Percentiles rank a stretch among this genome's conserved stretches.
Conservation (phyloP, 805 yeast genomes). For the Cyberlindnera mrakii region DNA sequence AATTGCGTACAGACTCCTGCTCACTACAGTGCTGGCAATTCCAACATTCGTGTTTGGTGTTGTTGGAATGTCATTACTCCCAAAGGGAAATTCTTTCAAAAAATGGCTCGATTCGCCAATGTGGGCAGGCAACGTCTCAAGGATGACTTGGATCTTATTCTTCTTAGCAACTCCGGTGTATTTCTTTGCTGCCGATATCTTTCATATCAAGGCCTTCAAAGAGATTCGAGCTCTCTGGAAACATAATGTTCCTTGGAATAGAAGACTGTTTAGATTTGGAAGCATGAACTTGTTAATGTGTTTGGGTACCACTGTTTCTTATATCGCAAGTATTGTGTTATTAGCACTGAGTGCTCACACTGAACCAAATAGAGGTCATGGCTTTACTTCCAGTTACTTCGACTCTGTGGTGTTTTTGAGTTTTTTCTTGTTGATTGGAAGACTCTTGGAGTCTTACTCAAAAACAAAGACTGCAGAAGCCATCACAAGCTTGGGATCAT, state of each 20-base stretch:
- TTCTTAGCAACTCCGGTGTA: constrained; percentile 66
- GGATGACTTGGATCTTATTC: constrained; percentile 62
- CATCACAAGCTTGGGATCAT: constrained; percentile 42
- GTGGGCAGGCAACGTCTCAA: constrained; percentile 55
- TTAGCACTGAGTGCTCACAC: constrained; percentile 38
- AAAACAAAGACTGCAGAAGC: constrained; percentile 65
- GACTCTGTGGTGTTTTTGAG: constrained; percentile 76
- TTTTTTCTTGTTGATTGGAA: constrained; percentile 65
- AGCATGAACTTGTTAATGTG: constrained; percentile 73
- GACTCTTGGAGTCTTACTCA: constrained; percentile 60
- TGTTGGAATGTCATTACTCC: constrained; percentile 60
- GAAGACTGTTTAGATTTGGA: constrained; percentile 62
- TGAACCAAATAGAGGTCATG: constrained; percentile 22
- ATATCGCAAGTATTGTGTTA: constrained; percentile 58
- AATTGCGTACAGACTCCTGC: constrained; percentile 39
- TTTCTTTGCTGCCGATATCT: constrained; percentile 67
- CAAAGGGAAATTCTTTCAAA: constrained; percentile 34
- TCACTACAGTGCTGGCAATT: constrained; percentile 50
- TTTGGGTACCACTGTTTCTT: constrained; percentile 68
- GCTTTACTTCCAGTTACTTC: constrained; percentile 60
- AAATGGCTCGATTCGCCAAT: constrained; percentile 55
- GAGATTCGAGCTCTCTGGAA: constrained; percentile 57
- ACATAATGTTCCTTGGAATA: constrained; percentile 45
- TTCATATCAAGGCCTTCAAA: constrained; percentile 59
- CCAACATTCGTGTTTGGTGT: constrained; percentile 67